These are phyloP conservation scores for Xylaria telfairii DNA, from an alignment of 495 filamentous ascomycete genomes.

Conservation along the genomic window DNA sequence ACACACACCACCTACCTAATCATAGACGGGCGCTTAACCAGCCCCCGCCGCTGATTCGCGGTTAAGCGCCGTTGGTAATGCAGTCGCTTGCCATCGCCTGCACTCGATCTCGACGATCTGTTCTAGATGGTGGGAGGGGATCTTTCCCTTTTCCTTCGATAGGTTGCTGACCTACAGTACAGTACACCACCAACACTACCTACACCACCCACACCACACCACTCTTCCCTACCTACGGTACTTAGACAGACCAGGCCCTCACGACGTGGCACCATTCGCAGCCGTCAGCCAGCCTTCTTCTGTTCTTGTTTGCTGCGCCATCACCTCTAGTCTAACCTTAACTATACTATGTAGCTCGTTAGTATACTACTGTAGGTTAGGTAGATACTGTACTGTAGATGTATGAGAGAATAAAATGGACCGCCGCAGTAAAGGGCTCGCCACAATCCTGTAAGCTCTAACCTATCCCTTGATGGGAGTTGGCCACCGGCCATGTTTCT, in stretches of 20 bases:
- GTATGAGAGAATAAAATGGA: too few species aligned
- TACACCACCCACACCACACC: not conserved
- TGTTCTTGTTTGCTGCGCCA: not conserved
- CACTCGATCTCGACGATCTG: too few species aligned
- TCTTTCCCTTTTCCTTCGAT: not conserved
- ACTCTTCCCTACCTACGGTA: not conserved
- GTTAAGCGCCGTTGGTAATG: conserved; percentile 23
- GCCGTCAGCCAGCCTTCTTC: not conserved
- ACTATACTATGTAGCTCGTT: not conserved
- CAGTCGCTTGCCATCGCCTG: too few species aligned
- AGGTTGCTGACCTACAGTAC: too few species aligned
- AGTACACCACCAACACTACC: too few species aligned
- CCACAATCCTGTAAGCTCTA: not conserved
- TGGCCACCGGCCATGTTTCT: not conserved
- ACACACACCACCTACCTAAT: not conserved
- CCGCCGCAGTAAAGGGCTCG: not conserved
- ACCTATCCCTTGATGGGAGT: not conserved
- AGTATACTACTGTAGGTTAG: not conserved
- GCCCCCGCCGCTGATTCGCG: conserved; percentile 16
- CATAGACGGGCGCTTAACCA: conserved; percentile 25
- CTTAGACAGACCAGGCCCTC: not conserved
- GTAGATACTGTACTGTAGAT: too few species aligned
- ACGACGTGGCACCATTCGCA: conserved; percentile 22
- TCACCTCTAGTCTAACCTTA: not conserved
- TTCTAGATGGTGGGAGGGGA: not conserved